These are phyloP conservation scores for Huntiella moniliformis DNA, from an alignment of 2,329 filamentous ascomycete species.

Conservation along the genomic window DNA sequence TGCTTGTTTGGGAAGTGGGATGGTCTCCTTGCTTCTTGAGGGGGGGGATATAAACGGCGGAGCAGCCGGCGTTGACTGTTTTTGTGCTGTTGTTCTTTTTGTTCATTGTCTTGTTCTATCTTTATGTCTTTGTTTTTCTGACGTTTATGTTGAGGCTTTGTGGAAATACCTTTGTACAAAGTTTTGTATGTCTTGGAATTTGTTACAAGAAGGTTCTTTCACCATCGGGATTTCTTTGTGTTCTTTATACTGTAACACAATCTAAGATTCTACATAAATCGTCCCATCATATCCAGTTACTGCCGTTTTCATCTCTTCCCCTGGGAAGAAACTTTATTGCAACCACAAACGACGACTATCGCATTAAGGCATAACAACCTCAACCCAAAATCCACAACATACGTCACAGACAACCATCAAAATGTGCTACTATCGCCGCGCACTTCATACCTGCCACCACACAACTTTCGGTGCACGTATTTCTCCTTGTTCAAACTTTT, in stretches of 20 bases:
- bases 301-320: too few relatives aligned
- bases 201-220: neutral
- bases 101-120: neutral
- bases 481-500: conserved; percentile 7
- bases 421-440: conserved; percentile 15
- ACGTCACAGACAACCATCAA: neutral
- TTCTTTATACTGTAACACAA: neutral
- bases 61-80: neutral
- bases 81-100: neutral
- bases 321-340: too few relatives aligned
- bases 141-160: neutral
- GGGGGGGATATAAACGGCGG: neutral
- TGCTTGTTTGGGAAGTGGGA: too few relatives aligned
- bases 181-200: too few relatives aligned
- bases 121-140: neutral
- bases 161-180: too few relatives aligned
- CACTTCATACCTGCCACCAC: conserved; percentile 14
- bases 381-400: neutral
- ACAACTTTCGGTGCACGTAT: conserved; percentile 8
- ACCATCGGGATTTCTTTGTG: neutral
- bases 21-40: too few relatives aligned
- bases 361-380: neutral
- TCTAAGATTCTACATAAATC: neutral
- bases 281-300: too few relatives aligned
- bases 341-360: neutral